Evolutionary conservation across 2,329 filamentous ascomycete species (phyloP).

Genomic region (Massarina eburnea): DNA sequence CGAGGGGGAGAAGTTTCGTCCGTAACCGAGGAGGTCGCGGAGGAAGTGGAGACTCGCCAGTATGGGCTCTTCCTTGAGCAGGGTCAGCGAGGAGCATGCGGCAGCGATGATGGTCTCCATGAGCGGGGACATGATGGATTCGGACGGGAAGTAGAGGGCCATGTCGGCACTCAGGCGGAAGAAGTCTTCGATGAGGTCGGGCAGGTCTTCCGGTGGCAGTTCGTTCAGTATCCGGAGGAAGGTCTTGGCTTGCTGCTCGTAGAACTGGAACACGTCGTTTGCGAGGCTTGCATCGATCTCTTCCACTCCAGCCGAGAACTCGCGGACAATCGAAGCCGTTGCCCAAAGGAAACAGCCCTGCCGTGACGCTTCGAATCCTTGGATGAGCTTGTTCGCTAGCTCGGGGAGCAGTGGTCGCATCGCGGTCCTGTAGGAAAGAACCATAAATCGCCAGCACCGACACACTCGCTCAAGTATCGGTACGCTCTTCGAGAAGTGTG

Average conservation of each 20-base stretch:
- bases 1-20: constrained; percentile 67
- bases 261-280: constrained; percentile 89
- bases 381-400: constrained; percentile 85
- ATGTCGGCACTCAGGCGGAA: constrained; percentile 92
- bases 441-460: constrained; percentile 94
- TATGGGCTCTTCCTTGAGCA: constrained; percentile 90
- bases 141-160: constrained; percentile 86
- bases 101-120: constrained; percentile 84
- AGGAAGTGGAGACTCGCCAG: constrained; percentile 90
- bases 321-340: constrained; percentile 88
- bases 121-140: constrained; percentile 76
- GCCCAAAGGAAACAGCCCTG: constrained; percentile 99
- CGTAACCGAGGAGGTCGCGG: constrained; percentile 87
- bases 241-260: constrained; percentile 86
- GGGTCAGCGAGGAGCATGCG: constrained; percentile 78
- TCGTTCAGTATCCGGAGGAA: constrained; percentile 90
- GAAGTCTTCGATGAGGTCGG: constrained; percentile 89
- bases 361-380: constrained; percentile 79
- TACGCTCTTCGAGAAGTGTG: constrained; percentile 81
- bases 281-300: constrained; percentile 80
- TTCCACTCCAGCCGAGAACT: constrained; percentile 90
- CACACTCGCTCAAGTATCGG: constrained; percentile 94
- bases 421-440: constrained; percentile 89
- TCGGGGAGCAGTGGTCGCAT: constrained; percentile 82
- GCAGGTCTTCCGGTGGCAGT: constrained; percentile 73